Base-by-base conservation (phyloP, 768 basidiomycete species). In the Pisolithus albus region DNA sequence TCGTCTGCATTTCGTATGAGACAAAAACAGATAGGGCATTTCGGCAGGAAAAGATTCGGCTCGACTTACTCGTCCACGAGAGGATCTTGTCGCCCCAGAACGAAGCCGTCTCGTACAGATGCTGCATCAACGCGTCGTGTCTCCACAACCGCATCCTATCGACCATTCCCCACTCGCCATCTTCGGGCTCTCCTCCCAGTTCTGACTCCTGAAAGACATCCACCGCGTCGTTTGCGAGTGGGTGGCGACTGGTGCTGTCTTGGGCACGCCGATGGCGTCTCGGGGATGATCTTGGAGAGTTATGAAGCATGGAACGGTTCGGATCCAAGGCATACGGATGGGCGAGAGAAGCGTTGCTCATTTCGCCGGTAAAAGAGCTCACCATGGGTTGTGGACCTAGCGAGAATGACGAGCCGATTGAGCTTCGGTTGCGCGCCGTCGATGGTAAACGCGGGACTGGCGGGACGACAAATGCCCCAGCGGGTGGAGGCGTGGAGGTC, bases 11-110 rank as follows among this genome's bases (percentile, higher is more conserved):
- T 45, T 21, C 24, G 36, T 3, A 34, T 16, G 13, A 28, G 55
- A 39, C 50, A n/a, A 50, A 55, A 51, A 41, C 3, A 51, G 15
- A 34, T 7, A 4, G 26, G 7, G 26, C 26, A 4, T 26, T 26
- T 26, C 26, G 26, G 26, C 4, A 50, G 46, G 47, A 54, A 55
- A 46, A 23, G 32, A 13, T 23, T 30, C 38, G 50, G 70, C 68
- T 64, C 53, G 59, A 77, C 82, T 59, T 63, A 97, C 95, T 88
- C 28, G 96, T 98, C 91, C 92, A 94, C 54, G 81, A 88, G 44
- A 97, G 75, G 43, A 98, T 84, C 68, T 99, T 98, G 73, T 95
- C 92, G 5, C 96, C 96, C 96, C 96, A 99, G 65, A 97, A 98
- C 5, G 88, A 86, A 3, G 96, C 95, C 0, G 94, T 96, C 57